Evolutionary conservation across 2,329 filamentous ascomycete species (phyloP), one percentile per base, ranked within the genome.

Genomic region (Calonectria leucothoes): DNA sequence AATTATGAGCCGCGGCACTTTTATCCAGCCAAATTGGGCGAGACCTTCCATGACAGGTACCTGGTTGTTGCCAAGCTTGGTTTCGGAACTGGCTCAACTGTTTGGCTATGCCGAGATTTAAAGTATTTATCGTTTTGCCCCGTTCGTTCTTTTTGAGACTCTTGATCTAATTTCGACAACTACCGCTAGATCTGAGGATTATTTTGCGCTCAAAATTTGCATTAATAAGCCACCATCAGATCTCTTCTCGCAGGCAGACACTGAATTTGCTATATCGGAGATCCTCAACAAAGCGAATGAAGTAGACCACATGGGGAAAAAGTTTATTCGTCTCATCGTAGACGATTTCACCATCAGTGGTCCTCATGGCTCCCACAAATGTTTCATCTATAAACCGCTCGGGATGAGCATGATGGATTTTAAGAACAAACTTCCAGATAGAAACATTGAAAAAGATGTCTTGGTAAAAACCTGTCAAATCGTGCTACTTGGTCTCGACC

Each of bases 21-120:
- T 67, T 86, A 86, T 72, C 82, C 85, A 1, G 83, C 83, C n/a
- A 80, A 76, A 0, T 75, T 85, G 1, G 84, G 85, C 3, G 80
- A 88, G 15, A 72, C 85, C 1, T 82, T 87, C 4, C 77, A 81
- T 2, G 70, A 79, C n/a, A 74, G 79, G 5, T 88, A 82, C 66
- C 82, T 88, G 76, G 68, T 81, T 0, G 67, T 87, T 0, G 78
- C 82, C 0, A 88, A 88, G 70, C 76, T 88, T 10, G 86, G 86
- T 12, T 87, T 77, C 76, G 86, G 86, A 27, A 77, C 78, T 20
- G 82, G 79, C 8, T 87, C 85, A 6, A 88, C 85, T 0, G 84
- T 86, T 23, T 88, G 86, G 85, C 80, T 88, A 17, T 85, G 84
- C 6, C 81, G 61, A n/a, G 74, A 77, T 4, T 17, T 76, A 0